Base-by-base conservation (phyloP, 2,329 filamentous ascomycete genomes). In the Aspergillus ruber region DNA sequence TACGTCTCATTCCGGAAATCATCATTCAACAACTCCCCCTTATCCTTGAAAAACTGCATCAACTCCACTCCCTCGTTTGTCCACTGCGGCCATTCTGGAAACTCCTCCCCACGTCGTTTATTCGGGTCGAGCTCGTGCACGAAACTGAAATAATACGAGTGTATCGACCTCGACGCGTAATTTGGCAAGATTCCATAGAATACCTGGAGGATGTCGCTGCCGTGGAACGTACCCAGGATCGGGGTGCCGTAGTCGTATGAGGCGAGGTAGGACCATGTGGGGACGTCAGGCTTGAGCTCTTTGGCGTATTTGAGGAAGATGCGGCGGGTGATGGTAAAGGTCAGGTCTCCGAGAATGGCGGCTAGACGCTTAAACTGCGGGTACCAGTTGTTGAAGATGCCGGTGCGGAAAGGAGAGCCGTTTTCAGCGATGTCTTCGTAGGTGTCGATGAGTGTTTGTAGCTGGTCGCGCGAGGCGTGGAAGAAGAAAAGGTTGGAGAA, bases 311-410 rank as follows among this genome's bases (percentile, higher is more conserved):
- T 60, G 18, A 93, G 77, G 63, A 87, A 83, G 4, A 76, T 50
- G 13, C 88, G 81, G 1, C 87, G 81, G 0, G 81, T 80, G 0
- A 93, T 74, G 0, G 84, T 90, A 67, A 93, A 91, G 1, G 80
- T 80, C 0, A 89, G 58, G 60, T 93, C 88, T 12, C 88, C 88
- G 0, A 90, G 71, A 23, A 91, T 79, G 32, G 87, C 86, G 2
- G 85, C 82, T 0, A 89, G 71, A 12, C 85, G 84, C 67, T 90
- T 91, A 75, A 82, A 90, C 54, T 87, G 79, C 0, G 87, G 85
- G 61, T 87, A 90, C 59, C 82, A 74, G 58, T 85, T 82, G 69
- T 91, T 87, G n/a, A 84, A 53, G 8, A 78, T 51, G 1, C 79
- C 73, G 0, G 86, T 90, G 43, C 82, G 75, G 74, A 88, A 90